Evolutionary conservation across 2,329 filamentous ascomycete genomes (phyloP).

Genomic region (Botrytis medusae): DNA sequence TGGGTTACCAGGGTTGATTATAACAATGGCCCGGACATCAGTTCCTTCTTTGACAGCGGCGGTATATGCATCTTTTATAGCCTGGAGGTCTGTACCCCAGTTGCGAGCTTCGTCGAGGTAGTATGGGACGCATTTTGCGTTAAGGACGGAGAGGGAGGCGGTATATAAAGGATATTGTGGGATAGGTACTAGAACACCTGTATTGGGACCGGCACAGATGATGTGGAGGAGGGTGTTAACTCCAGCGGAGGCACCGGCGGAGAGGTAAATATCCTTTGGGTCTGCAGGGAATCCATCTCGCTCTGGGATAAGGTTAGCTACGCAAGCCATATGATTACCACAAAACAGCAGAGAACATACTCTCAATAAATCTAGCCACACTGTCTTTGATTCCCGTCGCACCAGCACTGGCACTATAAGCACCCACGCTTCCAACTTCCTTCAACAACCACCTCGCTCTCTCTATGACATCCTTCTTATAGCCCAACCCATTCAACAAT

Average conservation of each 20-base stretch:
- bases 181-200: conserved; percentile 89
- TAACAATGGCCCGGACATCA: conserved; percentile 88
- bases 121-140: conserved; percentile 89
- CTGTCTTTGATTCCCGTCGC: conserved; percentile 83
- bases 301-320: conserved; percentile 45
- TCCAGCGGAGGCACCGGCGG: conserved; percentile 86
- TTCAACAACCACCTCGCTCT: conserved; percentile 78
- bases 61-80: conserved; percentile 70
- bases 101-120: conserved; percentile 81
- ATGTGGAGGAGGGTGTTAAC: conserved; percentile 92
- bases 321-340: conserved; percentile 7
- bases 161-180: conserved; percentile 98
- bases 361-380: conserved; percentile 88
- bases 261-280: conserved; percentile 82
- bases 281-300: conserved; percentile 87
- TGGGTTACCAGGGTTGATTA: conserved; percentile 98
- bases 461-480: conserved; percentile 85
- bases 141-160: conserved; percentile 80
- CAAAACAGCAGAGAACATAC: conserved; percentile 48
- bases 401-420: conserved; percentile 93
- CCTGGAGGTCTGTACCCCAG: conserved; percentile 86
- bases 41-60: conserved; percentile 74
- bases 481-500: conserved; percentile 73
- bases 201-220: conserved; percentile 74
- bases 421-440: conserved; percentile 86